phyloP scores from a whole-genome alignment of 208 protist species.

The Trypanosoma melophagium region DNA sequence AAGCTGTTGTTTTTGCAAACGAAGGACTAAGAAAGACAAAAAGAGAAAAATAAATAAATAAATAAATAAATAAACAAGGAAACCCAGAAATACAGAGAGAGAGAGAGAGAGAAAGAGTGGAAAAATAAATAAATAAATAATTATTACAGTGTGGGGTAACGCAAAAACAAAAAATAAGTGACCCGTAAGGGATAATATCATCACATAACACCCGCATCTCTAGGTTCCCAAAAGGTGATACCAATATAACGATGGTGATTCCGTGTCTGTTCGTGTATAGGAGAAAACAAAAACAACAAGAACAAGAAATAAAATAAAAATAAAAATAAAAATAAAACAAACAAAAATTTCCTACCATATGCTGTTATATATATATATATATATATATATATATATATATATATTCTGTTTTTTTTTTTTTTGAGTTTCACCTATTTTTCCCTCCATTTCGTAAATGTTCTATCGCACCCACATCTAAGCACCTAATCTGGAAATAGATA shows the following conservation, averaged over 20 bases:
- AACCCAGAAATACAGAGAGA: not conserved
- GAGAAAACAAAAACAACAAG: not conserved
- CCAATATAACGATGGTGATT: too few species aligned
- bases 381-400: slow-evolving; percentile 8
- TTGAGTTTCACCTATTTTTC: too few species aligned
- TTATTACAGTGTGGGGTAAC: not conserved
- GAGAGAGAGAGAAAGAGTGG: not conserved
- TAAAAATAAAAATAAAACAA: not conserved
- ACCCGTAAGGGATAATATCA: too few species aligned
- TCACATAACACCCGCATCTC: too few species aligned
- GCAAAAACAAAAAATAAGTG: not conserved
- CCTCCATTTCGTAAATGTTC: too few species aligned
- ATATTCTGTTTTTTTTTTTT: not conserved
- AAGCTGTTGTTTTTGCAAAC: not conserved
- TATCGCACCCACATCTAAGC: too few species aligned
- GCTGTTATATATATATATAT: slow-evolving; percentile 16
- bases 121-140: not conserved
- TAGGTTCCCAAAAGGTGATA: too few species aligned
- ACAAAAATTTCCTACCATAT: not conserved
- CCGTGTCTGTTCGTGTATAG: too few species aligned
- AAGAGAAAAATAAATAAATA: not conserved
- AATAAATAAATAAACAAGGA: not conserved
- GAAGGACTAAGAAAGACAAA: slow-evolving; percentile 1
- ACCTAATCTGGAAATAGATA: too few species aligned
- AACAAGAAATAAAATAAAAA: not conserved